Evolutionary conservation across 176 grass and related monocot species (phyloP).

Genomic region (Puya raimondii): DNA sequence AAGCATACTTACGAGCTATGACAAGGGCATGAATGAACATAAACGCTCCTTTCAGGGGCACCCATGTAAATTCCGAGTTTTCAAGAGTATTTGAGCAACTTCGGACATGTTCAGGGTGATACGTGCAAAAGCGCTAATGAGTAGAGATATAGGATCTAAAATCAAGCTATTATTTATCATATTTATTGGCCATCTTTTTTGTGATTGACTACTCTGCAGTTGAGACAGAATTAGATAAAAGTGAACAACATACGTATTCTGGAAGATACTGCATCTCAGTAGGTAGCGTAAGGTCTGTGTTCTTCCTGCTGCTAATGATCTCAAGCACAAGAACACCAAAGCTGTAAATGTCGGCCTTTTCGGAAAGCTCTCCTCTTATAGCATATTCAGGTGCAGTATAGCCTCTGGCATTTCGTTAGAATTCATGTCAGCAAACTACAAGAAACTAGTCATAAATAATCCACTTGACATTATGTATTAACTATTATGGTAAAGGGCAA

Average conservation of each 20-base stretch:
- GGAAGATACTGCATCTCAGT: conserved; percentile 25
- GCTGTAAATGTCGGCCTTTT: conserved; percentile 67
- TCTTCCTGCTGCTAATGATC: conserved; percentile 42
- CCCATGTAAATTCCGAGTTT: too few relatives aligned
- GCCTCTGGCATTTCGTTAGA: conserved; percentile 22
- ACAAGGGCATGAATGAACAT: too few relatives aligned
- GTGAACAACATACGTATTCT: conserved; percentile 3
- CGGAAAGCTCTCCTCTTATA: conserved; percentile 53
- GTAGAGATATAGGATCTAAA: too few relatives aligned
- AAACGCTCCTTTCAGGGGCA: too few relatives aligned
- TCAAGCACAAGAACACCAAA: conserved; percentile 62
- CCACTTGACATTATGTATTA: background rate
- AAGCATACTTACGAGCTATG: too few relatives aligned
- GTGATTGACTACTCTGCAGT: background rate
- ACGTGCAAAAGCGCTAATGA: too few relatives aligned
- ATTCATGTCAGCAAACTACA: background rate
- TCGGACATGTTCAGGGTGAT: too few relatives aligned
- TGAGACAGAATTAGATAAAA: background rate
- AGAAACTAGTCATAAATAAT: background rate
- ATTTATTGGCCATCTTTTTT: background rate
- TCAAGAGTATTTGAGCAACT: too few relatives aligned
- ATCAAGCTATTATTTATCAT: too few relatives aligned
- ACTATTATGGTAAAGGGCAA: background rate
- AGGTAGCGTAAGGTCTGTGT: conserved; percentile 20
- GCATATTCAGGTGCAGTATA: conserved; percentile 70